Base-by-base conservation (phyloP, 2,329 filamentous ascomycete genomes). In the Fusarium sp. region DNA sequence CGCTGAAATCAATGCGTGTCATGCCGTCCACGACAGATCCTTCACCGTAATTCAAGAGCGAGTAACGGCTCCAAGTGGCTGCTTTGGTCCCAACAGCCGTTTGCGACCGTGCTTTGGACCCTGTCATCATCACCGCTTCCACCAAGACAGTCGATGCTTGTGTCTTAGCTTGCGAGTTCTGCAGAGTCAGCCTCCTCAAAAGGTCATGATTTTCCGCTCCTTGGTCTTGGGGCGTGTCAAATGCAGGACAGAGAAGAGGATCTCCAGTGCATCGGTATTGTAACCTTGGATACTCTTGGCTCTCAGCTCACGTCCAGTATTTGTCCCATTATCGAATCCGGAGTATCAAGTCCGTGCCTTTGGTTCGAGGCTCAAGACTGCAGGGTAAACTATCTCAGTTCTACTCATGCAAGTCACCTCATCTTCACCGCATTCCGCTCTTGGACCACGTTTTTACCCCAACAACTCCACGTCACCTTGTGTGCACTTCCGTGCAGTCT, bases 351-450 rank as follows among this genome's bases (percentile, higher is more conserved):
- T 33, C 58, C 49, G 27, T 56, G 46, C 17, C 27, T 31, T 31
- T 40, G 44, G 11, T 3, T 38, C 46, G n/a, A 27, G 59, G 38
- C 29, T 46, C 42, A 46, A 46, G 42, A 24, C 42, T 14, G 22
- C 42, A 46, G 42, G 42, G 42, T 46, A 44, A 12, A 17, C 36
- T 22, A 55, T 38, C 24, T 59, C 35, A 35, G 46, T 57, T 36
- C 40, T 64, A 42, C 64, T 68, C 62, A 68, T 72, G 67, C 69
- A 63, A 67, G 70, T 67, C 57, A 65, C 49, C 59, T 59, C 20
- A 44, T 42, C 53, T 70, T 76, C 71, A 77, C 75, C 75, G 75
- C 73, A 76, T 76, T 51, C 61, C 68, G 27, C 46, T 53, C 56
- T 57, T 22, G 24, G 51, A 55, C 61, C 69, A 64, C 62, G 61